phyloP scores from a whole-genome alignment of 2,329 filamentous ascomycete genomes.

The Cladosporium sp. region DNA sequence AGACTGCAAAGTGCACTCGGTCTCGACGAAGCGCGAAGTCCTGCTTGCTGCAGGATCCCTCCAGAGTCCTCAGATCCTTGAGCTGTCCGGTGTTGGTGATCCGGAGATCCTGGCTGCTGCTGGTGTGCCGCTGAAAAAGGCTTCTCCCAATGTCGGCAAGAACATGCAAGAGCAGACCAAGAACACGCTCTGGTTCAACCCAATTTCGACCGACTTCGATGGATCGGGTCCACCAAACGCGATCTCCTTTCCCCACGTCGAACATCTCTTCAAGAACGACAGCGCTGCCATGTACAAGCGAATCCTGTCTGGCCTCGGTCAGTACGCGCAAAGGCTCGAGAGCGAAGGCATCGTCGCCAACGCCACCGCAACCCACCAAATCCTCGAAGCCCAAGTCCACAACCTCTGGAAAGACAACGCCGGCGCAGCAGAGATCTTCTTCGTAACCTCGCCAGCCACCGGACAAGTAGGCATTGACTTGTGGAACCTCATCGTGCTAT shows the following conservation, averaged over 20 bases:
- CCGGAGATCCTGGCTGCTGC: slow-evolving; percentile 44
- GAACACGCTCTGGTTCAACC: slow-evolving; percentile 24
- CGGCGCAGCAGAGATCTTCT: slow-evolving; percentile 33
- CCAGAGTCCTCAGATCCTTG: slow-evolving; percentile 54
- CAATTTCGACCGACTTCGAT: slow-evolving; percentile 22
- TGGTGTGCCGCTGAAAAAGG: slow-evolving; percentile 42
- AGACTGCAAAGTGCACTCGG: slow-evolving; percentile 16
- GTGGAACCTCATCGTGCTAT: slow-evolving; percentile 32
- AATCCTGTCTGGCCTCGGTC: slow-evolving; percentile 25
- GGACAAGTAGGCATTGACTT: slow-evolving; percentile 32
- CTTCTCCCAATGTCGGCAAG: slow-evolving; percentile 50
- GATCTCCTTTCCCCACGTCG: slow-evolving; percentile 33
- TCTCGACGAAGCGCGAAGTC: slow-evolving; percentile 24
- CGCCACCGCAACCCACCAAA: slow-evolving; percentile 17
- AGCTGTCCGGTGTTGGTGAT: slow-evolving; percentile 57
- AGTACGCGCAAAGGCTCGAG: slow-evolving; percentile 25
- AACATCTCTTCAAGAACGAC: slow-evolving; percentile 33
- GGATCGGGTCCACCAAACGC: slow-evolving; percentile 37
- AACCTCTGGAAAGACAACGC: slow-evolving; percentile 23
- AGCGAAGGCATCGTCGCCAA: slow-evolving; percentile 18
- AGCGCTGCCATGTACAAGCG: slow-evolving; percentile 23
- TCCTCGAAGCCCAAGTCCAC: slow-evolving; percentile 23
- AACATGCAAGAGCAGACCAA: slow-evolving; percentile 40
- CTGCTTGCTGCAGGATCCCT: slow-evolving; percentile 52
- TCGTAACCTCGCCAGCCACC: slow-evolving; percentile 28